Conservation (phyloP, 2,329 filamentous ascomycete genomes). For the Alternaria triticimaculans region DNA sequence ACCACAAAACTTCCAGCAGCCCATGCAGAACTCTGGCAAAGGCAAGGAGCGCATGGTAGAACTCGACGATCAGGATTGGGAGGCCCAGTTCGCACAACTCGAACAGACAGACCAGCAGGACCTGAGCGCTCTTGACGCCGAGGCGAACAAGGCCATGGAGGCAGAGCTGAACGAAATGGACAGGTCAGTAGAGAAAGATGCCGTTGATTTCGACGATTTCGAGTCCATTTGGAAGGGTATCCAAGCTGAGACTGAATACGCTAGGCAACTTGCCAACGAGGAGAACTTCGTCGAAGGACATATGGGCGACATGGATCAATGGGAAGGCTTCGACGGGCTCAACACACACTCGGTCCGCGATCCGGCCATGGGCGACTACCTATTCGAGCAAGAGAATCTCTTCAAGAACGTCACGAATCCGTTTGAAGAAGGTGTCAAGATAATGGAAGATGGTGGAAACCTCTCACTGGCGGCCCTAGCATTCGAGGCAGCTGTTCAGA, state of each 20-base stretch:
- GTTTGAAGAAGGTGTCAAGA: conserved; percentile 90
- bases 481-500: conserved; percentile 94
- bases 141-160: conserved; percentile 79
- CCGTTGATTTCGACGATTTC: conserved; percentile 86
- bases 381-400: conserved; percentile 94
- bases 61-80: conserved; percentile 92
- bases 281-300: conserved; percentile 68
- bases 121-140: conserved; percentile 60
- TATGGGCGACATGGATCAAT: conserved; percentile 79
- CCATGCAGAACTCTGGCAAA: conserved; percentile 67
- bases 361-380: conserved; percentile 83
- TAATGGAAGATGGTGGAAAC: conserved; percentile 93
- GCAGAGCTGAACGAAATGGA: conserved; percentile 89
- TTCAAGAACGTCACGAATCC: conserved; percentile 83
- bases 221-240: conserved; percentile 88
- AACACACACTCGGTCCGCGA: conserved; percentile 73
- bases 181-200: conserved; percentile 77
- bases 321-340: conserved; percentile 75
- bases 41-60: conserved; percentile 85
- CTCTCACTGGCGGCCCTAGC: conserved; percentile 90
- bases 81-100: conserved; percentile 92
- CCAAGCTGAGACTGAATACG: conserved; percentile 74
- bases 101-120: conserved; percentile 67
- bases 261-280: conserved; percentile 72
- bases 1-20: conserved; percentile 55